phyloP scores from a whole-genome alignment of 495 filamentous ascomycete species.

The Chaetomidium leptoderma region DNA sequence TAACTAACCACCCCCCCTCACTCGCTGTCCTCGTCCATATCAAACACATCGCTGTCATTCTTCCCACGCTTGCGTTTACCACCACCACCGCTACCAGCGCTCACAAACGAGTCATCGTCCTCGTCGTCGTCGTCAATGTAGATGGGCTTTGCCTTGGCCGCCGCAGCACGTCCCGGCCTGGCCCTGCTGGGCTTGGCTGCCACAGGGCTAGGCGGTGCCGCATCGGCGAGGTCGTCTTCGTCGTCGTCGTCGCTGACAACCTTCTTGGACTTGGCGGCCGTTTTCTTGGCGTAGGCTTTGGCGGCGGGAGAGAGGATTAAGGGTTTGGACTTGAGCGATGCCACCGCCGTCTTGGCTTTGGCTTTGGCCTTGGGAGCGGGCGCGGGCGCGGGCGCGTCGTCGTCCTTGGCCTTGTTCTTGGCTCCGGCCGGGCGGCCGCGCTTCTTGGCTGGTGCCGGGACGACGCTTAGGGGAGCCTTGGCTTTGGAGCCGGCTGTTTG shows the following conservation, averaged over 20 bases:
- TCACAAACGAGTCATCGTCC: slow-evolving; percentile 13
- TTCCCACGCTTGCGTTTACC: background rate
- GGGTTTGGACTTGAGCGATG: no score
- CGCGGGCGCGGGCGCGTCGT: slow-evolving; percentile 24
- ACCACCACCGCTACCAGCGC: background rate
- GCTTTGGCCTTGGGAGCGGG: slow-evolving; percentile 15
- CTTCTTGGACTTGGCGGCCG: slow-evolving; percentile 52
- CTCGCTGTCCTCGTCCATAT: slow-evolving; percentile 28
- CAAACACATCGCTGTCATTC: slow-evolving; percentile 21
- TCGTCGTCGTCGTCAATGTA: slow-evolving; percentile 40
- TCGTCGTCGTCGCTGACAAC: slow-evolving; percentile 40
- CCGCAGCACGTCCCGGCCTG: slow-evolving; percentile 46
- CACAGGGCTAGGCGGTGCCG: slow-evolving; percentile 36
- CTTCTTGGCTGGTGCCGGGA: slow-evolving; percentile 47
- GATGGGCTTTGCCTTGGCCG: slow-evolving; percentile 39
- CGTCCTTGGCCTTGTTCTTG: slow-evolving; percentile 45
- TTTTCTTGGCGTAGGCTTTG: slow-evolving; percentile 74
- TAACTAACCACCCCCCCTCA: background rate
- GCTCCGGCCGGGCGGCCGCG: slow-evolving; percentile 48
- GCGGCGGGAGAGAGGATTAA: slow-evolving; percentile 63
- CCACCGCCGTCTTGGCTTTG: slow-evolving; percentile 14
- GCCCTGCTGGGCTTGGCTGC: slow-evolving; percentile 37
- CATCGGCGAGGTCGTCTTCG: slow-evolving; percentile 42
- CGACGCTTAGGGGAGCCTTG: slow-evolving; percentile 35
- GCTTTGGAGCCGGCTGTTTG: slow-evolving; percentile 37